Evolutionary conservation across 1,284 basidiomycete genomes (phyloP), one percentile per base, ranked within the genome.

Genomic region (Puccinia horiana): DNA sequence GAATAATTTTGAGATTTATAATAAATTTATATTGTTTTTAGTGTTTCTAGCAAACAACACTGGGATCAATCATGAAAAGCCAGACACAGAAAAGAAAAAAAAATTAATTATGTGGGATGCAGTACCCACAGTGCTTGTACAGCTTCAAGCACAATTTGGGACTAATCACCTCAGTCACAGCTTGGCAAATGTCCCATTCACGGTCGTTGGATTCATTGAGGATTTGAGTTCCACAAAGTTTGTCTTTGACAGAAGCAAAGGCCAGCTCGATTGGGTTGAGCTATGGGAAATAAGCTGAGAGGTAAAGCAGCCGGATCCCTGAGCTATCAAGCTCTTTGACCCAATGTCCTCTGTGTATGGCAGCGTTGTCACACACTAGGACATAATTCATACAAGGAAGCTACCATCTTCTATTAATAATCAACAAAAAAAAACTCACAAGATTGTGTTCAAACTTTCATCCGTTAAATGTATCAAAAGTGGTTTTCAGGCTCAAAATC

Each of bases 261-360:
- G 18, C 69, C 29, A 72, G n/a, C 40, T 72, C 69, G 18, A 72
- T 72, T 26, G 69, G 69, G 44, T 73, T 73, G 70, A 73, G 70
- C 40, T 73, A 37, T 1, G 70, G 70, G 26, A 37, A 73, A 73
- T 73, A 73, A 9, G 70, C 40, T n/a, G 70, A 42, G 14, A 73
- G 70, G 40, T 47, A 73, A 8, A 47, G 23, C 47, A 73, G 40
- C 40, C 42, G 40, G n/a, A 73, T 42, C 29, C 70, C 37, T 32
- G 65, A 4, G 18, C 20, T 9, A 18, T 29, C 32, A 11, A 69
- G 12, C 32, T 37, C 18, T 20, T 18, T 14, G 4, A 32, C 65
- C 11, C 5, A 6, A 1, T 9, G 18, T 1, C 65, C 65, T 35
- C 26, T 14, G n/a, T n/a, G n/a, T n/a, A n/a, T n/a, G n/a, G n/a